Evolutionary conservation across 176 grass and related monocot genomes (phyloP).

Genomic region (Echinochloa phyllopogon): DNA sequence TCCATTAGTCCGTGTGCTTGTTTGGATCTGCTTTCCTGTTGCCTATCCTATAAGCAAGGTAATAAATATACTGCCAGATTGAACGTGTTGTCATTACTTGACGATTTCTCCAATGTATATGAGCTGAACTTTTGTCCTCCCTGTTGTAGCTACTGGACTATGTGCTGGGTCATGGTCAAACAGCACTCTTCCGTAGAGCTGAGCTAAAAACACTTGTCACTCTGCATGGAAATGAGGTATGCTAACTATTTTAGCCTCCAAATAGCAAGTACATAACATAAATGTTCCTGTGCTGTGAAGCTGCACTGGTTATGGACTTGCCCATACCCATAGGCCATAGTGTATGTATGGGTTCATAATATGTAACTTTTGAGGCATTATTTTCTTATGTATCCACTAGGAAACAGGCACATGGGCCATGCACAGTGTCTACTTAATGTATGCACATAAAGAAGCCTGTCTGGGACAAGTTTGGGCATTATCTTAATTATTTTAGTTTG

Average conservation of each 20-base stretch:
- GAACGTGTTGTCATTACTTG: conserved; percentile 2
- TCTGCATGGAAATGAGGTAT: conserved; percentile 93
- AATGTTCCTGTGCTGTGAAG: neutral
- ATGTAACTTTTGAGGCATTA: neutral
- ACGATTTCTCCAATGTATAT: neutral
- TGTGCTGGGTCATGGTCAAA: conserved; percentile 74
- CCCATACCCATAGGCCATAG: neutral
- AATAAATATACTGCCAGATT: conserved; percentile 11
- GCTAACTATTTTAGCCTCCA: conserved; percentile 14
- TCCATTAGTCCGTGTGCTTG: conserved; percentile 80
- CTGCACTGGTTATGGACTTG: neutral
- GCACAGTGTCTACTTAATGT: neutral
- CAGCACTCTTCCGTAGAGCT: conserved; percentile 89
- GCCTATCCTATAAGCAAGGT: conserved; percentile 99
- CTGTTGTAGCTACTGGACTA: conserved; percentile 80
- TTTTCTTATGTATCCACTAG: neutral
- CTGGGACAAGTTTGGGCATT: neutral
- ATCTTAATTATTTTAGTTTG: conserved; percentile 16
- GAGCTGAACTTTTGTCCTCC: conserved; percentile 25
- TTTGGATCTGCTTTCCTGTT: conserved; percentile 90
- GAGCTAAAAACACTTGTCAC: conserved; percentile 96
- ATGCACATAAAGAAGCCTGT: neutral
- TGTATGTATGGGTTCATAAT: conserved; percentile 14
- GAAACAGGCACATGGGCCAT: neutral
- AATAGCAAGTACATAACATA: neutral